Percentiles rank a stretch among this genome's conserved stretches.
phyloP scores from a whole-genome alignment of 1,284 basidiomycete species.

The Leccinum pseudoinsigne region DNA sequence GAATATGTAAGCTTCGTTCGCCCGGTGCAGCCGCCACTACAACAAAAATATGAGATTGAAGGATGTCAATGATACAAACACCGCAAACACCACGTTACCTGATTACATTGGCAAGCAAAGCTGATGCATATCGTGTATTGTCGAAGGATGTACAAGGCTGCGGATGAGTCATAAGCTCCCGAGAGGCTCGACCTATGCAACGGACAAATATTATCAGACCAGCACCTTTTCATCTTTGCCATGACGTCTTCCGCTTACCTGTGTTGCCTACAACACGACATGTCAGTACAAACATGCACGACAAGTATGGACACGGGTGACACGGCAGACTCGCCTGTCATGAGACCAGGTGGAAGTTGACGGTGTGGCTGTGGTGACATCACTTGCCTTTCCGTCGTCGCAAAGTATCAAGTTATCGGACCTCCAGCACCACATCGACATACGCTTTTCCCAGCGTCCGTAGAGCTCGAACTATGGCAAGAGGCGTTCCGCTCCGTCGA shows the following conservation, averaged over 20 bases:
- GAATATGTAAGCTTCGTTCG: background rate
- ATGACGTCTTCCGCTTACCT: background rate
- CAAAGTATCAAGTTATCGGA: too few relatives aligned
- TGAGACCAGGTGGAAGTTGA: background rate
- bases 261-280: background rate
- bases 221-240: background rate
- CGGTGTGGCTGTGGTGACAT: too few relatives aligned
- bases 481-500: too few relatives aligned
- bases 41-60: background rate
- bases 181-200: too few relatives aligned
- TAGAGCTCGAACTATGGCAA: too few relatives aligned
- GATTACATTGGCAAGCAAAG: background rate
- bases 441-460: too few relatives aligned
- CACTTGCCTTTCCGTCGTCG: too few relatives aligned
- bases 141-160: too few relatives aligned
- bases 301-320: background rate
- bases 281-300: background rate
- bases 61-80: background rate
- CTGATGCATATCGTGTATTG: too few relatives aligned
- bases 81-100: background rate
- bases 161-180: too few relatives aligned
- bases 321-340: background rate
- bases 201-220: too few relatives aligned
- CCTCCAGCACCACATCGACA: too few relatives aligned
- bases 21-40: background rate